Evolutionary conservation across 2,329 filamentous ascomycete species (phyloP).

Genomic region (Rosellinia necatrix): DNA sequence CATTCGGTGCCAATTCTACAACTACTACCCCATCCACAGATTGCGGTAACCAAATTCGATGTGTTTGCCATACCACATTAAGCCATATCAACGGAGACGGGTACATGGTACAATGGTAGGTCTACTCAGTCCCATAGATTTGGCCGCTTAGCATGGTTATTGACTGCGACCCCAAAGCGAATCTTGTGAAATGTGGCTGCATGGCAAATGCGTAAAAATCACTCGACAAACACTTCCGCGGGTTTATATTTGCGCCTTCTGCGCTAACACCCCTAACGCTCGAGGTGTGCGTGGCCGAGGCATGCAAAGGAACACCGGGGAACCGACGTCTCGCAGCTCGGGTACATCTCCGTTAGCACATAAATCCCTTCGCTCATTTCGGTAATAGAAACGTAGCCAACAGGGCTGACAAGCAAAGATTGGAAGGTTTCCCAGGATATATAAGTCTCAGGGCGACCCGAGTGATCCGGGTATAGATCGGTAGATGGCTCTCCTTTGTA

Average conservation of each 20-base stretch:
- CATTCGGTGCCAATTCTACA: conserved; percentile 39
- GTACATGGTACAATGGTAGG: conserved; percentile 69
- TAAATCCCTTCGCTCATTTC: conserved; percentile 52
- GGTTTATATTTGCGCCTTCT: conserved; percentile 68
- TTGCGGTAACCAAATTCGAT: conserved; percentile 55
- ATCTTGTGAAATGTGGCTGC: conserved; percentile 68
- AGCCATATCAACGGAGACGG: conserved; percentile 49
- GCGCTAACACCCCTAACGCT: conserved; percentile 62
- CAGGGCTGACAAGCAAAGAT: neutral
- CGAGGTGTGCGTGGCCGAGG: conserved; percentile 55
- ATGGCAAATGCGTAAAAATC: conserved; percentile 66
- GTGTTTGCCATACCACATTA: conserved; percentile 54
- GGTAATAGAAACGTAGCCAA: conserved; percentile 38
- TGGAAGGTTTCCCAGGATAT: neutral
- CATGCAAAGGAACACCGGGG: conserved; percentile 42
- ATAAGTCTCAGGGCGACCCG: neutral
- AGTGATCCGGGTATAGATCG: conserved; percentile 1
- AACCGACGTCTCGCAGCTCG: conserved; percentile 35
- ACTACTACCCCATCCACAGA: conserved; percentile 51
- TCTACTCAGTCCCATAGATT: neutral
- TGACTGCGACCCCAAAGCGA: conserved; percentile 49
- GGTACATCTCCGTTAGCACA: conserved; percentile 49
- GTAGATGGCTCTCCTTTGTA: conserved; percentile 21
- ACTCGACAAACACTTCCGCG: conserved; percentile 59
- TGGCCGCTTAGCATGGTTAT: neutral